phyloP scores from a whole-genome alignment of 805 yeast genomes.

The Candida krabiensis region DNA sequence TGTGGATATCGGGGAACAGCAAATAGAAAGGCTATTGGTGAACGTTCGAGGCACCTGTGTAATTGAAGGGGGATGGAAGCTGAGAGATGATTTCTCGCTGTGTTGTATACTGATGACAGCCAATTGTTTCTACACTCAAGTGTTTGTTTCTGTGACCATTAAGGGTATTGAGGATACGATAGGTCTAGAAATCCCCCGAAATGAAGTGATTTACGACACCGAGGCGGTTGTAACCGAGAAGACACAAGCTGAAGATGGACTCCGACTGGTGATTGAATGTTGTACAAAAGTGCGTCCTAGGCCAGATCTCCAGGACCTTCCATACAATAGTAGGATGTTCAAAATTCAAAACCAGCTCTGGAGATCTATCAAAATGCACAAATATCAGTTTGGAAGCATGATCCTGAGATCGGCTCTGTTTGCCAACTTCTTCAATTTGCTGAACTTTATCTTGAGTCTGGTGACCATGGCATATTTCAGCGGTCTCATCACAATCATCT shows the following conservation, averaged over 20 bases:
- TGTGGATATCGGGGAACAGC: slow-evolving; percentile 4
- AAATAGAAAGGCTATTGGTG: slow-evolving; percentile 3
- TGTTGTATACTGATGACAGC: slow-evolving; percentile 13
- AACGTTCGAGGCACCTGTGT: slow-evolving; percentile 9
- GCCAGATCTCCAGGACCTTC: slow-evolving; percentile 4
- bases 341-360: slow-evolving; percentile 8
- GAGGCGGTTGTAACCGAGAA: slow-evolving; percentile 9
- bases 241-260: not conserved
- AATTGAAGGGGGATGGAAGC: slow-evolving; percentile 11
- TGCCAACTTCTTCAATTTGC: slow-evolving; percentile 11
- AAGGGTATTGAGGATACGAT: slow-evolving; percentile 12
- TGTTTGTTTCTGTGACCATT: slow-evolving; percentile 14
- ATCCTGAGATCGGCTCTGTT: slow-evolving; percentile 13
- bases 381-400: slow-evolving; percentile 13
- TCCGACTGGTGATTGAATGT: slow-evolving; percentile 9
- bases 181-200: slow-evolving; percentile 8
- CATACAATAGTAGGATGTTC: slow-evolving; percentile 13
- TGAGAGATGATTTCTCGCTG: slow-evolving; percentile 7
- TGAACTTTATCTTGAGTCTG: slow-evolving; percentile 12
- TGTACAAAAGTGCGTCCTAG: slow-evolving; percentile 7
- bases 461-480: slow-evolving; percentile 13
- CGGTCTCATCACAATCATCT: slow-evolving; percentile 6
- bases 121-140: slow-evolving; percentile 8
- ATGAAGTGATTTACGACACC: slow-evolving; percentile 14
- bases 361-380: slow-evolving; percentile 12